Conservation (phyloP, 2,329 filamentous ascomycete genomes). For the Cordyceps fumosorosea region DNA sequence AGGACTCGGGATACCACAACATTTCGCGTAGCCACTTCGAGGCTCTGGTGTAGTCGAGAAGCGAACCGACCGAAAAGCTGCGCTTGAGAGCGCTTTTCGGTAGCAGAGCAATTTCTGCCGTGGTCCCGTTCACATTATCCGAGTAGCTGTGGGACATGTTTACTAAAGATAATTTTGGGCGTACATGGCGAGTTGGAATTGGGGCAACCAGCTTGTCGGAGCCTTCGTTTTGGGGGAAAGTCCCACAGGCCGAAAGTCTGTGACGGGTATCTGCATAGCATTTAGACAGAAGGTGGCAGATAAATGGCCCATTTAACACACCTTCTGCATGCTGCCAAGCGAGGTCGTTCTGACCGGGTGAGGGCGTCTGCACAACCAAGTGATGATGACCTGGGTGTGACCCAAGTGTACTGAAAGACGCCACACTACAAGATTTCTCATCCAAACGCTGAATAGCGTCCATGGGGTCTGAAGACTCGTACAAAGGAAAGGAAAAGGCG, state of each 20-base stretch:
- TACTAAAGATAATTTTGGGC: background rate
- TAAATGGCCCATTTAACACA: background rate
- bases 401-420: conserved; percentile 1
- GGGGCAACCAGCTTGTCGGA: background rate
- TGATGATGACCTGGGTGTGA: conserved; percentile 15
- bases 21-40: conserved; percentile 28
- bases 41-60: conserved; percentile 28
- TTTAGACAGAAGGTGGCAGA: background rate
- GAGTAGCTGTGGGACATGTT: background rate
- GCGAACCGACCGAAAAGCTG: conserved; percentile 22
- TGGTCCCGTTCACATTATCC: background rate
- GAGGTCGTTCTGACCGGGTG: background rate
- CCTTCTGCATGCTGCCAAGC: background rate
- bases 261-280: background rate
- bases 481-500: background rate
- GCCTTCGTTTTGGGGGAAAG: background rate
- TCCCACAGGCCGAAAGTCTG: background rate
- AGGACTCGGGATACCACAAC: conserved; percentile 21
- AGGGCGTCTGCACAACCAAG: conserved; percentile 6
- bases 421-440: conserved; percentile 5
- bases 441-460: background rate
- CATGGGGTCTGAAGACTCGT: background rate
- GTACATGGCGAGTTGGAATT: background rate
- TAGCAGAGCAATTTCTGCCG: background rate
- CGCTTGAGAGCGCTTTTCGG: conserved; percentile 12